Base-by-base conservation (phyloP, 805 yeast species). In the Candida hungchunana region DNA sequence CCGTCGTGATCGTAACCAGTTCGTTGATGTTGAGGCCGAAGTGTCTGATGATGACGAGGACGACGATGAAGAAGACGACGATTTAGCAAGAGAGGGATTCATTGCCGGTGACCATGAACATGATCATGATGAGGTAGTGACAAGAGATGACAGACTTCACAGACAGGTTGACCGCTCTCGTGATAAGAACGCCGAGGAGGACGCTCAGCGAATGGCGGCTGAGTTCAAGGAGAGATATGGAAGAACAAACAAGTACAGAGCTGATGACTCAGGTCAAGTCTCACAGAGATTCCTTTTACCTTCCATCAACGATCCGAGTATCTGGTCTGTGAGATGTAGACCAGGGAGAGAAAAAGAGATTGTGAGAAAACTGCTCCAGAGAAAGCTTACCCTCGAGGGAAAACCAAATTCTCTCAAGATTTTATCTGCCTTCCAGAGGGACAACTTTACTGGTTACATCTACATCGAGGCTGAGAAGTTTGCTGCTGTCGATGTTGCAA, bases 11-110 rank as follows among this genome's bases (percentile, higher is more conserved):
- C 70, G 84, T 41, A 90, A 90, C 60, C 89, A 83, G 69, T 93
- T 51, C 44, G 41, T 93, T 63, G 98, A 93, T 84, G 95, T 93
- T 36, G 97, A 93, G 69, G 98, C 97, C 41, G 97, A 90, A 60
- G 98, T 93, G 39, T 95, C 90, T 60, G 97, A 90, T 43, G 97
- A 93, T 48, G 97, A 93, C 37, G 97, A 90, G 47, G 90, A 87
- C 44, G 97, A 89, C 43, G 97, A 88, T 31, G 97, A 90, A 44
- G 97, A 82, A 48, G 85, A 79, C 48, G 89, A 94, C n/a, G 97
- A 84, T 44, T 64, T 85, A 20, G 76, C 82, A 29, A 77, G 87
- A 52, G 94, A 82, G 57, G 90, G 87, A 54, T 84, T 84, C 56
- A 77, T 84, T 46, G 77, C 85, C 2, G 84, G 77, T 45, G 95